Percentiles rank a stretch among this genome's conserved stretches.
Conservation (phyloP, 2,329 filamentous ascomycete species). For the Bimuria novae-zelandiae region DNA sequence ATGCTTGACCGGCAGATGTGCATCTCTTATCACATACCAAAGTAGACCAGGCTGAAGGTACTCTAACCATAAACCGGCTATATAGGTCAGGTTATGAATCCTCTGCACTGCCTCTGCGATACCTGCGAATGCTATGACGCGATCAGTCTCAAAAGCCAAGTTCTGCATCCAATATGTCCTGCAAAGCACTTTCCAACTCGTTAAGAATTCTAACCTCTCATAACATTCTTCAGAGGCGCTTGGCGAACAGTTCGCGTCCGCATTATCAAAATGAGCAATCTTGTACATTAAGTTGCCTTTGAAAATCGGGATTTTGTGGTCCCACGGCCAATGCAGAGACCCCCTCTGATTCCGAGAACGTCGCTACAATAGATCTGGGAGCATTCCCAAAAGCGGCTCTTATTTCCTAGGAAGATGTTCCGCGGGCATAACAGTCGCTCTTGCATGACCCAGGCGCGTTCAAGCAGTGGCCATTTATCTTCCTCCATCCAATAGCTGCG, state of each 20-base stretch:
- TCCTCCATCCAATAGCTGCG: background rate
- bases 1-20: too few relatives aligned
- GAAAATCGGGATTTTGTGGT: too few relatives aligned
- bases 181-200: too few relatives aligned
- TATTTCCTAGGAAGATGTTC: background rate
- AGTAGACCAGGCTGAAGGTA: background rate
- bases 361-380: background rate
- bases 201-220: too few relatives aligned
- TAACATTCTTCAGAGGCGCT: too few relatives aligned
- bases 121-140: background rate
- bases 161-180: background rate
- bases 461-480: background rate
- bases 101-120: background rate
- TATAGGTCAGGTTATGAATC: background rate
- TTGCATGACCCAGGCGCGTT: constrained; percentile 4
- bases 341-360: too few relatives aligned
- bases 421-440: background rate
- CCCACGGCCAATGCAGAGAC: too few relatives aligned
- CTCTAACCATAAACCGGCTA: background rate
- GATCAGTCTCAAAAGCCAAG: background rate
- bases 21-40: background rate
- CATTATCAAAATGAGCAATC: too few relatives aligned
- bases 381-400: constrained; percentile 1
- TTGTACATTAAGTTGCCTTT: too few relatives aligned
- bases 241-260: too few relatives aligned